A percentile compares a stretch with the other conserved stretches of the same genome.
These are phyloP conservation scores for Fusarium foetens DNA, from an alignment of 2,329 filamentous ascomycete genomes.

Conservation along the genomic window DNA sequence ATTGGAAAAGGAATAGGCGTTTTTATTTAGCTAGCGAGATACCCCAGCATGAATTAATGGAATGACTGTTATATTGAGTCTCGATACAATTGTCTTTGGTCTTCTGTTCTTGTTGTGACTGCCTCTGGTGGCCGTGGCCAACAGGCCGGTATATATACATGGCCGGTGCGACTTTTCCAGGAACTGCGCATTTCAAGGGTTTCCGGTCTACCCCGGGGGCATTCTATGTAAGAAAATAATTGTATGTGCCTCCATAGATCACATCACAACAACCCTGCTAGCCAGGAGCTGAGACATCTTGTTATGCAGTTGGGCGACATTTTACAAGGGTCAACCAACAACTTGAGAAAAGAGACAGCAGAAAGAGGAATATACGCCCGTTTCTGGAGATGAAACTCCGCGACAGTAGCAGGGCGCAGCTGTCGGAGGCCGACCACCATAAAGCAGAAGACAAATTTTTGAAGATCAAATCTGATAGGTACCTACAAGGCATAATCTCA, in stretches of 20 bases:
- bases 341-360: not conserved
- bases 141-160: not conserved
- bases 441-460: not conserved
- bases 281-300: not conserved
- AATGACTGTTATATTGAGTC: not conserved
- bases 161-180: not conserved
- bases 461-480: not conserved
- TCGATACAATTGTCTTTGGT: accelerated
- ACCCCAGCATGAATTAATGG: conserved; percentile 25
- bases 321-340: not conserved
- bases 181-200: not conserved
- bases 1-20: conserved; percentile 4
- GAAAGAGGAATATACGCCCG: not conserved
- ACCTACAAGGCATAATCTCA: not conserved
- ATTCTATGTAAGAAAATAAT: not conserved
- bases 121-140: not conserved
- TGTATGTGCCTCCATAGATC: not conserved
- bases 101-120: not conserved
- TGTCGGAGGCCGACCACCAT: not conserved
- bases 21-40: conserved; percentile 26
- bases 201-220: not conserved
- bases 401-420: not conserved
- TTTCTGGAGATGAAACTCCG: not conserved
- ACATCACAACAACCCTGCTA: not conserved
- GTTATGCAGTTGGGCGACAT: not conserved